These are phyloP conservation scores for Epithemia pelagica DNA, from an alignment of 108 stramenopile genomes.

Conservation along the genomic window DNA sequence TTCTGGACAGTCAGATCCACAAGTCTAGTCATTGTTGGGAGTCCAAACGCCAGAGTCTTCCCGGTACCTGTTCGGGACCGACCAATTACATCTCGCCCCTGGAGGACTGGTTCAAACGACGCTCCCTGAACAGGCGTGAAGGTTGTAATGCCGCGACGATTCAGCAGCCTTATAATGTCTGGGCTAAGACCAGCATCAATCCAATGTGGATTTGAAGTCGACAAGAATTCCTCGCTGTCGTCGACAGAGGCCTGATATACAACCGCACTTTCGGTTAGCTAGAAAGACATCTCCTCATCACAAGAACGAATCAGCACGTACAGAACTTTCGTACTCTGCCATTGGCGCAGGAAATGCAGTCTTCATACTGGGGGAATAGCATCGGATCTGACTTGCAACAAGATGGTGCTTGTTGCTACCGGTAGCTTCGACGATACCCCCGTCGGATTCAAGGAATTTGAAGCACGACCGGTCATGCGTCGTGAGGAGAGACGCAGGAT, in stretches of 20 bases:
- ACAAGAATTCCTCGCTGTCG: background rate
- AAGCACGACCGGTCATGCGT: no score
- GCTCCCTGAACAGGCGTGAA: constrained; percentile 96
- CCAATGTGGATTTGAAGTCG: constrained; percentile 63
- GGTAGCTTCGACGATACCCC: no score
- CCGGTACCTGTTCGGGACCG: constrained; percentile 97
- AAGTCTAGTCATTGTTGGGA: constrained; percentile 83
- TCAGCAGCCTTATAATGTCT: constrained; percentile 70
- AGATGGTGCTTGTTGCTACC: no score
- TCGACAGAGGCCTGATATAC: background rate
- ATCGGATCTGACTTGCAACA: no score
- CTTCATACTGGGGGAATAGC: no score
- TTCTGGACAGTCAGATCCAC: constrained; percentile 48
- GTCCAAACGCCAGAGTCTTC: constrained; percentile 91
- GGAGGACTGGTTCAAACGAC: constrained; percentile 88
- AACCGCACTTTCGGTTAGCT: no score
- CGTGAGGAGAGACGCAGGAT: no score
- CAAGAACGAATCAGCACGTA: no score
- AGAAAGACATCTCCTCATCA: no score
- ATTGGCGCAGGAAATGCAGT: no score
- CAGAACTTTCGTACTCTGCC: no score
- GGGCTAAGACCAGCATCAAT: constrained; percentile 46
- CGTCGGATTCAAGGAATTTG: no score
- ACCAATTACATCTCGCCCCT: constrained; percentile 94
- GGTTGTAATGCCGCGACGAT: constrained; percentile 38